Percentiles rank a stretch among this genome's conserved stretches.
Conservation (phyloP, 2,329 filamentous ascomycete genomes). For the Tolypocladium pustulatum region DNA sequence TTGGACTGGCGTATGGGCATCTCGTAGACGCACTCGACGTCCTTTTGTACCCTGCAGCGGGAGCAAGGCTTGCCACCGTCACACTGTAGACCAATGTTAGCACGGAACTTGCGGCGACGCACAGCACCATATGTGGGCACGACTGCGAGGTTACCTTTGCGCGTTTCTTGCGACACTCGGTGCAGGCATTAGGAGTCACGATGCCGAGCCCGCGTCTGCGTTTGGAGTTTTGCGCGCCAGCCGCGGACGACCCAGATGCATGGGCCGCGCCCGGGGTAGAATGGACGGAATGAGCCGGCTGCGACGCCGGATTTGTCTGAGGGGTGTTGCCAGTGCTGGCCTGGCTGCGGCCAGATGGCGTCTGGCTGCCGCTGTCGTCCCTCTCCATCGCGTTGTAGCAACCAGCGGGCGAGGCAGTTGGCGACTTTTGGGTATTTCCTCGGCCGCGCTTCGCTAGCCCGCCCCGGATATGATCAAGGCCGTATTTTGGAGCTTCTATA, state of each 20-base stretch:
- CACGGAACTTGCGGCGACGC: background rate
- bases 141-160: conserved; percentile 36
- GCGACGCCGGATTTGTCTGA: conserved; percentile 17
- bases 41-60: conserved; percentile 43
- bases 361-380: conserved; percentile 15
- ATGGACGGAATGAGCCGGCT: conserved; percentile 5
- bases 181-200: conserved; percentile 50
- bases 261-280: conserved; percentile 6
- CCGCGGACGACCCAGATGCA: conserved; percentile 12
- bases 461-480: background rate
- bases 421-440: background rate
- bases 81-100: conserved; percentile 29
- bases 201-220: conserved; percentile 43
- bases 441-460: background rate
- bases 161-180: conserved; percentile 51
- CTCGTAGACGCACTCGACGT: conserved; percentile 50
- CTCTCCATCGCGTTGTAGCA: conserved; percentile 17
- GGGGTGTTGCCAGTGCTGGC: conserved; percentile 22
- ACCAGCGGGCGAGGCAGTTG: background rate
- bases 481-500: background rate
- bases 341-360: conserved; percentile 17
- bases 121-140: background rate
- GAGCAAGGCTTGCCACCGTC: conserved; percentile 47
- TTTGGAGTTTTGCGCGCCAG: conserved; percentile 29
- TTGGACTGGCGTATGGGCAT: conserved; percentile 54